Percentiles rank a stretch among this genome's conserved stretches.
These are phyloP conservation scores for Nicotiana knightiana DNA, from an alignment of 257 asterid genomes.

Conservation along the genomic window DNA sequence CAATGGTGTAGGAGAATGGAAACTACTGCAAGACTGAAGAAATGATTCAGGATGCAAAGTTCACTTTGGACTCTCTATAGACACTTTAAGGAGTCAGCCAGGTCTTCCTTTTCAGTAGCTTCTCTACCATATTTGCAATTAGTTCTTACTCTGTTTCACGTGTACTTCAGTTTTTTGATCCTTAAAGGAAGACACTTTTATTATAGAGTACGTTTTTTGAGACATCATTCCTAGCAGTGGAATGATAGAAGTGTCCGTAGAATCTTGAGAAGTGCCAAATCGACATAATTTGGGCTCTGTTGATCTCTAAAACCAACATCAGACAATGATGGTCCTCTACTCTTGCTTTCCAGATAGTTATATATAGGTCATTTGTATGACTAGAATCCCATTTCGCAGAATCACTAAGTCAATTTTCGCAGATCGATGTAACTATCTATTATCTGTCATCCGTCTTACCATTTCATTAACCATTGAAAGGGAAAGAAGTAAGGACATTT, in stretches of 20 bases:
- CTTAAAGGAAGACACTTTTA: background rate
- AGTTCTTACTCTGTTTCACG: background rate
- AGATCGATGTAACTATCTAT: background rate
- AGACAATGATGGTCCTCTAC: background rate
- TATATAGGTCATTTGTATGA: background rate
- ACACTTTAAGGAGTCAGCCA: background rate
- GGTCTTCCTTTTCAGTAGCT: background rate
- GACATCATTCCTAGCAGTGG: background rate
- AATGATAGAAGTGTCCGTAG: background rate
- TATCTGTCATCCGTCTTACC: background rate
- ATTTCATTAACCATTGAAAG: background rate
- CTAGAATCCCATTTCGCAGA: background rate
- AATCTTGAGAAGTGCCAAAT: background rate
- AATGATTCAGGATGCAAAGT: background rate
- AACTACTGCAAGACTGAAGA: background rate
- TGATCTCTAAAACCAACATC: background rate
- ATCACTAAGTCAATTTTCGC: background rate
- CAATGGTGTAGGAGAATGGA: background rate
- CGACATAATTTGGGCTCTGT: background rate
- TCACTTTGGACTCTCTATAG: background rate
- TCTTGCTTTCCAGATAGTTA: background rate
- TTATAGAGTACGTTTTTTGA: background rate
- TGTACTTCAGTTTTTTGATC: background rate
- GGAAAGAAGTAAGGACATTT: background rate
- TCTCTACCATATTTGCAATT: background rate